A percentile compares a stretch with the other conserved stretches of the same genome.
Evolutionary conservation across 805 yeast genomes (phyloP).

Genomic region (Cyberlindnera japonica): DNA sequence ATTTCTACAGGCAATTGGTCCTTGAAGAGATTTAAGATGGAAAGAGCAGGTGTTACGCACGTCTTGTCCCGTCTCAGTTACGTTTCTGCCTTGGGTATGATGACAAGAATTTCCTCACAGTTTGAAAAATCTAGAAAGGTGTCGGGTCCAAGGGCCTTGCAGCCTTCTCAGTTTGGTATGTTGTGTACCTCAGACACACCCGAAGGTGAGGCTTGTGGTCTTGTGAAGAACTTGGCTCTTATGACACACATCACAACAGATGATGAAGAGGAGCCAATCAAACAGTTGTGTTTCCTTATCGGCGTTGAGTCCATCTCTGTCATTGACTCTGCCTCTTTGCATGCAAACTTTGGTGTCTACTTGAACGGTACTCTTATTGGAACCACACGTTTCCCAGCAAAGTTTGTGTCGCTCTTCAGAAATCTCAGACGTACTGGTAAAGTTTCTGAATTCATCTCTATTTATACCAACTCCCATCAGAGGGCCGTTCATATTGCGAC

Average conservation of each 20-base stretch:
- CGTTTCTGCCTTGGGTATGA: conserved; percentile 96
- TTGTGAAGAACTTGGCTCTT: conserved; percentile 92
- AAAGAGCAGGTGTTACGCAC: conserved; percentile 98
- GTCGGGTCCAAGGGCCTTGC: conserved; percentile 97
- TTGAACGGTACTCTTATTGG: conserved; percentile 95
- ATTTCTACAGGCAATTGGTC: conserved; percentile 99
- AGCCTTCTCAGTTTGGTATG: conserved; percentile 99
- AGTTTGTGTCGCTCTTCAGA: conserved; percentile 78
- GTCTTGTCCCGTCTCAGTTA: conserved; percentile 88
- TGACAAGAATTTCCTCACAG: conserved; percentile 99
- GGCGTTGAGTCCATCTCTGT: conserved; percentile 87
- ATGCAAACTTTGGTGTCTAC: conserved; percentile 78
- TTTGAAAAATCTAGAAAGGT: conserved; percentile 97
- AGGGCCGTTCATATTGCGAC: conserved; percentile 95
- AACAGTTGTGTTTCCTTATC: conserved; percentile 66
- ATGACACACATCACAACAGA: conserved; percentile 99
- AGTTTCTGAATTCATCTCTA: conserved; percentile 85
- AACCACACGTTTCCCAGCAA: conserved; percentile 80
- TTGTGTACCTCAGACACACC: conserved; percentile 98
- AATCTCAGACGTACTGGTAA: conserved; percentile 77
- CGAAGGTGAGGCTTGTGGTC: conserved; percentile 99
- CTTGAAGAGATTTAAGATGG: conserved; percentile 97
- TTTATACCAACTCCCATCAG: conserved; percentile 87
- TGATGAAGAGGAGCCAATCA: conserved; percentile 90
- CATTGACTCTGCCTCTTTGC: conserved; percentile 80